A percentile compares a stretch with the other conserved stretches of the same genome.
Conservation (phyloP, 345 rosid species). For the Boechera stricta region DNA sequence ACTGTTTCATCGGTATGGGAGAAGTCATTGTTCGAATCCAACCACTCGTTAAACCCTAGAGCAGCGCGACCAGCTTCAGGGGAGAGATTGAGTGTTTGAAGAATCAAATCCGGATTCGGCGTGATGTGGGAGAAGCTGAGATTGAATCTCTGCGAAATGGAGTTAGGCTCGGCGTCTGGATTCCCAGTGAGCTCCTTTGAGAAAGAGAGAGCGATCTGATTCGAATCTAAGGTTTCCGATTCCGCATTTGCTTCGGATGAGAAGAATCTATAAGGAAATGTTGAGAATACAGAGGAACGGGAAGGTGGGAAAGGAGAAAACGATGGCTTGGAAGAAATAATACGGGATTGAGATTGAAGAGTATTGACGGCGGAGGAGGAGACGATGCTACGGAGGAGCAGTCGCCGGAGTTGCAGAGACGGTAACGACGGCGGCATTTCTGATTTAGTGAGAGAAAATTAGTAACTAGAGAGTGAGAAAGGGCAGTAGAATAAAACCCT, state of each 20-base stretch:
- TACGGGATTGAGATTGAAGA: conserved; percentile 17
- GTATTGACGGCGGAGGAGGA: conserved; percentile 39
- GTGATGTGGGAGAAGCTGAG: conserved; percentile 81
- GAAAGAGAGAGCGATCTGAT: conserved; percentile 62
- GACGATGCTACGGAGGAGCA: conserved; percentile 44
- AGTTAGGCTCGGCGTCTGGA: conserved; percentile 53
- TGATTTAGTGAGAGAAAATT: conserved; percentile 31
- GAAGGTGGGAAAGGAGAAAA: conserved; percentile 31
- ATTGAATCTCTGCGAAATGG: conserved; percentile 64
- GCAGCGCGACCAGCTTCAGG: conserved; percentile 82
- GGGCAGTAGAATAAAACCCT: conserved; percentile 32
- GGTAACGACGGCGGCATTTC: conserved; percentile 63
- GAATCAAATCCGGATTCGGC: conserved; percentile 61
- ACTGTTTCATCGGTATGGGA: conserved; percentile 73
- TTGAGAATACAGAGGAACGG: conserved; percentile 27
- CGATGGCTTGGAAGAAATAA: conserved; percentile 16
- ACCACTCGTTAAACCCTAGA: conserved; percentile 78
- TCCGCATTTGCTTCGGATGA: conserved; percentile 46
- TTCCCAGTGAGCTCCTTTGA: conserved; percentile 67
- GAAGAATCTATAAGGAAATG: conserved; percentile 46
- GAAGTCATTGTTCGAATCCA: conserved; percentile 51
- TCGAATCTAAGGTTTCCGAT: conserved; percentile 35
- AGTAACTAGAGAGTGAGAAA: conserved; percentile 1
- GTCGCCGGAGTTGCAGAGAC: conserved; percentile 61
- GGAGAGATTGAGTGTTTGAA: conserved; percentile 66